Base-by-base conservation (phyloP, 768 basidiomycete genomes). In the Psilocybe subaeruginosa region DNA sequence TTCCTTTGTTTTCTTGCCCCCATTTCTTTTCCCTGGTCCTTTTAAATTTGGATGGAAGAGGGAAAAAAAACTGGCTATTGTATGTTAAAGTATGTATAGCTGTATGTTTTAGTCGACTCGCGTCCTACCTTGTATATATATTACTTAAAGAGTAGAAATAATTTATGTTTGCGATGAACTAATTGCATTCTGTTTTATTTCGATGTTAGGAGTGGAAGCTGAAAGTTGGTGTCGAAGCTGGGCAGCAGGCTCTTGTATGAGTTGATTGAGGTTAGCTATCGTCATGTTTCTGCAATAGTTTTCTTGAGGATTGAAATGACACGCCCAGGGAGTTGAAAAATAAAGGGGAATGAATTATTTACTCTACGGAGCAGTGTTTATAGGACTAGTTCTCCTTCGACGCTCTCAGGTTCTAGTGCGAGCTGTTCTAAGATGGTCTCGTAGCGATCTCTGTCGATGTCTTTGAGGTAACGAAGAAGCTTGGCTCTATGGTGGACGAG, bases 311-410 rank as follows among this genome's bases (percentile, higher is more conserved):
- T 23, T 23, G 23, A 23, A 23, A 23, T 23, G 23, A 23, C 23
- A 23, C 30, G 31, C 49, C 30, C 12, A 43, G 11, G 41, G 6
- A 7, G n/a, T 19, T 35, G 35, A 49, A 47, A 37, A 16, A 14
- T 14, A 37, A 37, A 33, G 16, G 30, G 14, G 8, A 35, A 47
- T n/a, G 14, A 30, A 14, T 19, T 33, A 49, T 41, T 60, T 27
- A 33, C 16, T 11, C 45, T 17, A 19, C n/a, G 4, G 31, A 33
- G 35, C 14, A 33, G 46, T 43, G 17, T 47, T 47, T 78, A 91
- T 55, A 96, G 83, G 56, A 93, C 82, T 39, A 98, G 77, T 72
- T 98, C 95, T 45, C 95, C 96, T 74, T 97, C 95, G 1, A 99
- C 93, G 39, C 89, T 87, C 62, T 81, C 80, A 33, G 85, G 81